Base-by-base conservation (phyloP, 2,329 filamentous ascomycete genomes). In the Ophiostoma quercus region DNA sequence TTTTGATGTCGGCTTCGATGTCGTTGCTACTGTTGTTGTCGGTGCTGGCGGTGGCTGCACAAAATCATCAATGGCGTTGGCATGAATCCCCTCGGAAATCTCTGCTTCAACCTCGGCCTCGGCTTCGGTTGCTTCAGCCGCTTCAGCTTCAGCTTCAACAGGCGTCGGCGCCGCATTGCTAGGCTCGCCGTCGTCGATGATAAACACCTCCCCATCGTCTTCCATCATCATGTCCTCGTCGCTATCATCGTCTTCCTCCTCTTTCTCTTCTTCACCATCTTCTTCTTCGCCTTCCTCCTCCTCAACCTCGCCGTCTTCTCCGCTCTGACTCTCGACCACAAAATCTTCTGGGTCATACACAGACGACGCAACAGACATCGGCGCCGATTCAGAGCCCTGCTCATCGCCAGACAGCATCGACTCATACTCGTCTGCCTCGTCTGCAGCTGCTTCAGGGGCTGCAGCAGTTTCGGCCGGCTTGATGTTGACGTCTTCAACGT, bases 201-300 rank as follows among this genome's bases (percentile, higher is more conserved):
- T 37, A 1, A 47, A 47, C 16, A n/a, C 71, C 71, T 76, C 75
- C 9, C 65, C 70, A 9, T 70, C 67, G 25, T 47, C 63, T 9
- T 66, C 66, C 68, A 71, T 73, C 60, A 66, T 37, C 37, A 39
- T 51, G 6, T 67, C 68, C 8, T 71, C 67, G 19, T 63, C 57
- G 22, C 37, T 51, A 7, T 43, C 37, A 4, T 68, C 47, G 16
- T n/a, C 62, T 34, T 69, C 71, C 9, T 67, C 69, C 32, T 67
- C 70, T 3, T 22, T 8, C 2, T 66, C 34, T 11, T 66, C n/a
- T 5, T 65, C 70, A 3, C 70, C 62, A 6, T 37, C 51, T 8
- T 67, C 57, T 3, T 47, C 29, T 19, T 39, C 54, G 2, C 41
- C 37, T 8, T 57, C 51, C 3, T 57, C 51, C 11, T 57, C 51